Conservation (phyloP, 495 filamentous ascomycete species). For the Neurospora sp. region DNA sequence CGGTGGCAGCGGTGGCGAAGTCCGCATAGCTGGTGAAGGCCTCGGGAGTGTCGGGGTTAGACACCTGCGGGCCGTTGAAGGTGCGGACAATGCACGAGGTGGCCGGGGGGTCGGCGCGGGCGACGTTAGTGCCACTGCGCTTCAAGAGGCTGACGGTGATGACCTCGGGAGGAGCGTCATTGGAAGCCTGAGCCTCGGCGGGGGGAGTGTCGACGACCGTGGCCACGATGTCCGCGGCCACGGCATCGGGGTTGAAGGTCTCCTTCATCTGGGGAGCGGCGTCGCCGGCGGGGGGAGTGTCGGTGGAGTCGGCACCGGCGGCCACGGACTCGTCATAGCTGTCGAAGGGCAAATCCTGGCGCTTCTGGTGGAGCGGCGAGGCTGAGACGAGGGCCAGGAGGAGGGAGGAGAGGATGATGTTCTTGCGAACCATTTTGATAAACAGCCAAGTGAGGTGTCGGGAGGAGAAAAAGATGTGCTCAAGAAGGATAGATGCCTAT, state of each 20-base stretch:
- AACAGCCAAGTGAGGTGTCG: not conserved
- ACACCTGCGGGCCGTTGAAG: conserved; percentile 10
- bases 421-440: conserved; percentile 2
- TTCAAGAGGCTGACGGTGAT: not conserved
- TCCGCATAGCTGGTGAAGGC: conserved; percentile 1
- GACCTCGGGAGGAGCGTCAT: not conserved
- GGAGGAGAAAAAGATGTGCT: not conserved
- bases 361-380: conserved; percentile 1
- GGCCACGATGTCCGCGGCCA: not conserved
- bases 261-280: not conserved
- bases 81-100: conserved; percentile 6
- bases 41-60: not conserved
- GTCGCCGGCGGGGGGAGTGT: not conserved
- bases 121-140: not conserved
- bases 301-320: not conserved
- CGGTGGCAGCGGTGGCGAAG: not conserved
- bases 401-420: conserved; percentile 4
- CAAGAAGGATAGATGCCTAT: not conserved
- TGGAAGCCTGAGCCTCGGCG: not conserved
- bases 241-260: not conserved
- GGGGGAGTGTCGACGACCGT: not conserved
- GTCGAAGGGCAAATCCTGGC: conserved; percentile 2
- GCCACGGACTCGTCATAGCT: conserved; percentile 1
- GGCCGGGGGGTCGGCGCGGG: not conserved
- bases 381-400: conserved; percentile 3